A percentile compares a stretch with the other conserved stretches of the same genome.
Evolutionary conservation across 371 early-diverging fungal genomes (phyloP).

Genomic region (Capillidium rhysosporum): DNA sequence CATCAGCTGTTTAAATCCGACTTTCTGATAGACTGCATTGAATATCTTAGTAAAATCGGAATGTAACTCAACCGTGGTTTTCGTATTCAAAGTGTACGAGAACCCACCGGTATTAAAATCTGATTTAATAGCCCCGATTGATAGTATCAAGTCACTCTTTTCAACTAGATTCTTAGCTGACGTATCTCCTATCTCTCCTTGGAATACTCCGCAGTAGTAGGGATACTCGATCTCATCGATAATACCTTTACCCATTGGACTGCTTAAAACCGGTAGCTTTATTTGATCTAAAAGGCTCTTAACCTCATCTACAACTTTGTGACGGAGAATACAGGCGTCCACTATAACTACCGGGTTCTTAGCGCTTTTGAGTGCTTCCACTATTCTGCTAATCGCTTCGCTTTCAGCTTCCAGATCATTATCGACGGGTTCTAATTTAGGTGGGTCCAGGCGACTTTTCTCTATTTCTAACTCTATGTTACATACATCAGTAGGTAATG

Average conservation of each 20-base stretch:
- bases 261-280: slow-evolving; percentile 17
- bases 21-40: background rate
- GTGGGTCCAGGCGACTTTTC: slow-evolving; percentile 9
- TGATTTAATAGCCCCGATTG: slow-evolving; percentile 20
- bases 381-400: slow-evolving; percentile 11
- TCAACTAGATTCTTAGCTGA: slow-evolving; percentile 15
- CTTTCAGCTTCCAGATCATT: slow-evolving; percentile 13
- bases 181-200: slow-evolving; percentile 14
- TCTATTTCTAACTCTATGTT: slow-evolving; percentile 11
- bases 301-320: slow-evolving; percentile 12
- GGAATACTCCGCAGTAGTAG: slow-evolving; percentile 19
- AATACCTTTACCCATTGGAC: slow-evolving; percentile 26
- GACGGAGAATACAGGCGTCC: slow-evolving; percentile 22
- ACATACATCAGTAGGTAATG: slow-evolving; percentile 22
- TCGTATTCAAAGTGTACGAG: background rate
- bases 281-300: slow-evolving; percentile 14
- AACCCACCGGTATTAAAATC: slow-evolving; percentile 28
- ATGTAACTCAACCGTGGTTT: slow-evolving; percentile 8
- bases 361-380: slow-evolving; percentile 13
- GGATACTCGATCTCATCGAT: slow-evolving; percentile 14
- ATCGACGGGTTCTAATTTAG: slow-evolving; percentile 4
- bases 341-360: slow-evolving; percentile 19
- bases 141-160: slow-evolving; percentile 18
- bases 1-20: slow-evolving; percentile 4
- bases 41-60: slow-evolving; percentile 3